These are phyloP conservation scores for Candida pseudoviswanathii DNA, from an alignment of 1,139 yeast species.

Conservation along the genomic window DNA sequence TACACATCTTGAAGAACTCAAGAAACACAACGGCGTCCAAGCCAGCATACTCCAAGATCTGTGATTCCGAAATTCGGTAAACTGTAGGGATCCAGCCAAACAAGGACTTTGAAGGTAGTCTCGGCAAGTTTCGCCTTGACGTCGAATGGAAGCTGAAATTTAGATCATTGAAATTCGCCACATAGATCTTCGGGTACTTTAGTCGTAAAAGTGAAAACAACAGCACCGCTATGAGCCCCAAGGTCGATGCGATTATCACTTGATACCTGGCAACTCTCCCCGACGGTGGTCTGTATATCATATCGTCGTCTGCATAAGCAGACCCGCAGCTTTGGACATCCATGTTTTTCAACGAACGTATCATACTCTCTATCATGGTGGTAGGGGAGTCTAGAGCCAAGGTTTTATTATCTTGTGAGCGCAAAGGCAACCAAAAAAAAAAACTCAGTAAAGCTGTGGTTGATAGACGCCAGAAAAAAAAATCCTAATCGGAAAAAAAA, in stretches of 20 bases:
- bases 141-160: constrained; percentile 48
- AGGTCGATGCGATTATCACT: constrained; percentile 56
- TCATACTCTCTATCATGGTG: constrained; percentile 1
- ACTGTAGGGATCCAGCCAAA: constrained; percentile 82
- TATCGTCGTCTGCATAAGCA: constrained; percentile 11
- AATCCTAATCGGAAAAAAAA: not conserved
- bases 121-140: constrained; percentile 41
- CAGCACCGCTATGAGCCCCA: constrained; percentile 67
- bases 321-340: not conserved
- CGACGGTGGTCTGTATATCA: constrained; percentile 24
- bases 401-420: not conserved
- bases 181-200: constrained; percentile 72
- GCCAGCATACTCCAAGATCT: constrained; percentile 87
- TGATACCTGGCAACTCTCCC: constrained; percentile 53
- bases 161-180: constrained; percentile 51
- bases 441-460: not conserved
- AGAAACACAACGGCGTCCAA: constrained; percentile 89
- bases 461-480: not conserved
- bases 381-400: not conserved
- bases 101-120: constrained; percentile 45
- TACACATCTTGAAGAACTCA: constrained; percentile 78
- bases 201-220: constrained; percentile 65
- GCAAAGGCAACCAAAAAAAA: not conserved
- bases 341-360: not conserved
- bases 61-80: constrained; percentile 66